phyloP scores from a whole-genome alignment of 345 rosid species.

The Eucalyptus urophylla region DNA sequence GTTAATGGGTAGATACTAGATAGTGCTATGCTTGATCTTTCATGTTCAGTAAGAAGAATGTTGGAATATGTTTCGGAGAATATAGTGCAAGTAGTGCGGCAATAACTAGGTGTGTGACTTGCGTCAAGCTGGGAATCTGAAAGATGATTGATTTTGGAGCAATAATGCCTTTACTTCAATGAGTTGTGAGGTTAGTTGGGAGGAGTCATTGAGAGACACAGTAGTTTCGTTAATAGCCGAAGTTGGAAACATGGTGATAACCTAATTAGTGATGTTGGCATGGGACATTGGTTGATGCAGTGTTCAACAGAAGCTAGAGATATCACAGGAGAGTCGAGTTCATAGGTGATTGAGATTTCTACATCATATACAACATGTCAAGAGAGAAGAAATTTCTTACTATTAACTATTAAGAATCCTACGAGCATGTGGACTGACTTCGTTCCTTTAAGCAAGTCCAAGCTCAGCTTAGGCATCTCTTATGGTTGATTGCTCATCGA shows the following conservation, averaged over 20 bases:
- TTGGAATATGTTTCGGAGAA: not conserved
- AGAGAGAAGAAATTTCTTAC: not conserved
- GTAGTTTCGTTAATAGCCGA: not conserved
- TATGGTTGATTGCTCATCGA: not conserved
- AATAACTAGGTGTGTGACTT: not conserved
- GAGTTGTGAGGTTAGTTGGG: not conserved
- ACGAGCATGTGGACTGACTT: not conserved
- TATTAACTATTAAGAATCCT: not conserved
- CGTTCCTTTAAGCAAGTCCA: not conserved
- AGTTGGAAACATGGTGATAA: not conserved
- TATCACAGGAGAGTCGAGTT: not conserved
- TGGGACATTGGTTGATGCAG: not conserved
- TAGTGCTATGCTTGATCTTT: not conserved
- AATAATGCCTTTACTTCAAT: not conserved
- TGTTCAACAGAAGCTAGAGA: not conserved
- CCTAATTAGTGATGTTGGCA: not conserved
- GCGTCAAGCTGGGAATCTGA: not conserved
- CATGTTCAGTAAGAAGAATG: not conserved
- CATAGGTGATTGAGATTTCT: not conserved
- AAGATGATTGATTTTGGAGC: not conserved
- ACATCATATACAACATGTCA: not conserved
- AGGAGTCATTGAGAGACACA: not conserved
- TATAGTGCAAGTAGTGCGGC: not conserved
- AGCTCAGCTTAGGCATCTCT: not conserved
- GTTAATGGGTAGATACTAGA: not conserved